Evolutionary conservation across 1,139 yeast species (phyloP), one percentile per base, ranked within the genome.

Genomic region (Entelexis paramagnoliae): DNA sequence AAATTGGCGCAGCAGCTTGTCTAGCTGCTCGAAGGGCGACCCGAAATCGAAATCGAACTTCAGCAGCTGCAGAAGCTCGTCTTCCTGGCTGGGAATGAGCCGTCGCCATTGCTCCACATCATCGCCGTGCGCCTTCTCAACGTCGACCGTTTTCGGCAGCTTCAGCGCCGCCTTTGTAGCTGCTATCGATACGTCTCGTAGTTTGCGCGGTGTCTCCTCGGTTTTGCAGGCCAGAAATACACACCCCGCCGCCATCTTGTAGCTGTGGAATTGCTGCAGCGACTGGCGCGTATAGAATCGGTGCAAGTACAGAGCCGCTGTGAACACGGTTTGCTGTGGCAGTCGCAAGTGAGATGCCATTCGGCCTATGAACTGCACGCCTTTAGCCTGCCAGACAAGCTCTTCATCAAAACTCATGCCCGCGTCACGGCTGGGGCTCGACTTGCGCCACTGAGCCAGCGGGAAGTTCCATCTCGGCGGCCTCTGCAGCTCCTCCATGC

Each of bases 41-140:
- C 66, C 67, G 14, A 74, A 64, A 2, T 67, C 65, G 50, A 77
- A 67, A 56, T 77, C 81, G 59, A 77, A 77, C 57, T 78, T 74
- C n/a, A 75, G 59, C 0, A 72, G 69, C 55, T 74, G 76, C 34
- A 77, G 63, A 17, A 77, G 58, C 32, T 69, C 53, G 55, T 75
- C 79, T 56, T 77, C 81, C 35, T 69, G 63, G 55, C 63, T 66
- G 3, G 71, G 66, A 28, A 77, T 67, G 6, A 67, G 63, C 55
- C 73, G 77, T 44, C 71, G 66, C 81, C 81, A 77, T 53, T 71
- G 65, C 74, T 77, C 72, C 57, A 69, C 74, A 16, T 75, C 75
- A 7, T 24, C 34, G 4, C 19, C 20, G 39, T 56, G 51, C 11
- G 42, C 44, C 9, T n/a, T 28, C 44, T 53, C 54, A 22, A 50